These are phyloP conservation scores for Ophiostoma populinum DNA, from an alignment of 2,329 filamentous ascomycete genomes.

Conservation along the genomic window DNA sequence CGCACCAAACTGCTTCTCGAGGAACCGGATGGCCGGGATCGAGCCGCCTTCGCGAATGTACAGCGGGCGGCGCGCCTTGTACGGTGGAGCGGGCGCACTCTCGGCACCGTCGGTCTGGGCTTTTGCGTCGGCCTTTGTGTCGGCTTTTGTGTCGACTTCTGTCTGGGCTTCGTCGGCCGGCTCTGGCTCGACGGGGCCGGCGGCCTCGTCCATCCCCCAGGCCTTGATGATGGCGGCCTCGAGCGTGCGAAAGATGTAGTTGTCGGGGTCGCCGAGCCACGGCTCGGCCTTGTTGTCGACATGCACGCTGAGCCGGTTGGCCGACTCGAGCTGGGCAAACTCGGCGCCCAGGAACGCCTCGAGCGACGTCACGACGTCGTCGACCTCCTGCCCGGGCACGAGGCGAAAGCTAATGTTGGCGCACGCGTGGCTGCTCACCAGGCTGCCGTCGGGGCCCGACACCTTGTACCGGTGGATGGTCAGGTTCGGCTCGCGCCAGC, in stretches of 20 bases:
- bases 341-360: constrained; percentile 49
- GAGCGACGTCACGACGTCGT: constrained; percentile 53
- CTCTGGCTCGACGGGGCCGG: not conserved
- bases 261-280: constrained; percentile 84
- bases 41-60: constrained; percentile 94
- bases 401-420: constrained; percentile 80
- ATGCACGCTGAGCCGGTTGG: constrained; percentile 63
- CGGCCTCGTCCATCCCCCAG: constrained; percentile 44
- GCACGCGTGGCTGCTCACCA: constrained; percentile 79
- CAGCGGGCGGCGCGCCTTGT: constrained; percentile 44
- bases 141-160: not conserved
- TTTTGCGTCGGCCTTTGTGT: not conserved
- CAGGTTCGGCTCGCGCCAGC: constrained; percentile 88
- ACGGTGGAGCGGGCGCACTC: constrained; percentile 11
- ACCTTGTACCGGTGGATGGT: constrained; percentile 90
- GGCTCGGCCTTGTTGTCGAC: constrained; percentile 92
- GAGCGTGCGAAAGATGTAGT: constrained; percentile 78
- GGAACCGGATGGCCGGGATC: constrained; percentile 82
- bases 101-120: not conserved
- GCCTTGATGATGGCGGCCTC: constrained; percentile 71
- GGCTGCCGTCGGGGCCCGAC: constrained; percentile 76
- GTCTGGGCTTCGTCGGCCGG: not conserved
- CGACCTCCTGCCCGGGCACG: constrained; percentile 81
- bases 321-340: constrained; percentile 59
- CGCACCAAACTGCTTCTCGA: constrained; percentile 85